Base-by-base conservation (phyloP, 1,284 basidiomycete species). In the Pisolithus thermaeus region DNA sequence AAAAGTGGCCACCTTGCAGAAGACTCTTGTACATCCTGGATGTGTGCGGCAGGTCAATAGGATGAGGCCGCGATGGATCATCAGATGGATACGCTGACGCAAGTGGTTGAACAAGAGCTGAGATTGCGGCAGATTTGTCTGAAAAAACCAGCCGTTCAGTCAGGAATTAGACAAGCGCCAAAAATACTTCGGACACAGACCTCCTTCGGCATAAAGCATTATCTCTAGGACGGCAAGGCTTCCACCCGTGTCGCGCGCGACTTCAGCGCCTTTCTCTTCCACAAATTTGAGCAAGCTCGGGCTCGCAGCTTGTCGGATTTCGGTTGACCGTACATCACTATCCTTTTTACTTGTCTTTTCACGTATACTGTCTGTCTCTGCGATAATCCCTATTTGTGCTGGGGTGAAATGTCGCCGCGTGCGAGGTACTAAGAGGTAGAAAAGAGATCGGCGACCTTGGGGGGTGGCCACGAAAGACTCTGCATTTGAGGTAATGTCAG, bases 1-100 rank as follows among this genome's bases (percentile, higher is more conserved):
- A 84, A 69, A 83, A 94, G 66, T 93, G 91, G 0, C 92, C 92
- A n/a, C 92, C 92, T 61, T 92, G 88, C 0, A 95, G 75, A 11
- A 94, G 79, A 1, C 82, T 84, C 68, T 95, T 94, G 77, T 91
- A 92, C 49, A 92, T 65, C 41, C 92, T 77, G 2, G 88, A 85
- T 2, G 84, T 80, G 64, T 91, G 89, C 0, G 90, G 80, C 14
- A 92, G 76, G 61, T 92, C 84, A 54, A 93, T 84, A 8, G 79
- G 76, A 66, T 93, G 90, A 0, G 77, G 76, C 3, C 60, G 62
- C 7, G 71, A 55, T 0, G 70, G 52, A 37, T 79, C 74, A 11
- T 72, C 53, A 7, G 80, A 77, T 1, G 83, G 79, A 62, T 87
- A 86, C 9, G 80, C 71, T 1, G 68, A 61, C 1, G 75, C 64